Evolutionary conservation across 1,284 basidiomycete species (phyloP), one percentile per base, ranked within the genome.

Genomic region (Cystobasidium slooffiae): DNA sequence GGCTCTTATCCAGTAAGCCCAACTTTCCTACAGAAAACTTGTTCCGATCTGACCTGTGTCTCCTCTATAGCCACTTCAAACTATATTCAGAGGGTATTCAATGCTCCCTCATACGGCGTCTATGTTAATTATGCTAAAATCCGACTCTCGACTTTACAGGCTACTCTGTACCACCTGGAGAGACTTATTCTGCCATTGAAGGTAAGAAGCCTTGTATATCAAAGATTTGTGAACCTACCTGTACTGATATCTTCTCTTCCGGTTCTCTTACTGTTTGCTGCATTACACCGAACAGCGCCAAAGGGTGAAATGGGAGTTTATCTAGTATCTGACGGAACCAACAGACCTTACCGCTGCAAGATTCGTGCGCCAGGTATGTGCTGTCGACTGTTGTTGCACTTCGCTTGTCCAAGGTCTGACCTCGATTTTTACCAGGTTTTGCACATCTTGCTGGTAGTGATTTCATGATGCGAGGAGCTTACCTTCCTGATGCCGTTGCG

Each of bases 121-220:
- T 4, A 39, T 44, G 43, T 68, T 24, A 39, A 22, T 8, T 61
- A 41, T 56, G n/a, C 24, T 55, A 43, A 72, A 62, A 79, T 91
- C 90, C 86, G 95, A 79, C 31, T 31, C 31, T 66, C 37, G 6
- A 10, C 16, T 66, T 98, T 95, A 99, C 53, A 84, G 96, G 96
- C 22, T 99, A 94, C 85, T 92, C 92, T 41, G 96, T 98, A n/a
- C 96, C 96, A 18, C 92, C 95, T 44, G 87, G 96, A 44, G 96
- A 99, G 86, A 99, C 96, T 0, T 99, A 99, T 85, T 89, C 89
- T 69, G 94, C 96, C 5, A 98, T 99, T 79, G 96, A 99, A 84
- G 96, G 96, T 20, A 96, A 95, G 72, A 99, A 99, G 85, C 95
- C 43, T 31, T 22, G 95, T 76, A 94, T 98, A 85, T 98, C n/a